Conservation (phyloP, 2,329 filamentous ascomycete genomes). For the Shiraia sp. region DNA sequence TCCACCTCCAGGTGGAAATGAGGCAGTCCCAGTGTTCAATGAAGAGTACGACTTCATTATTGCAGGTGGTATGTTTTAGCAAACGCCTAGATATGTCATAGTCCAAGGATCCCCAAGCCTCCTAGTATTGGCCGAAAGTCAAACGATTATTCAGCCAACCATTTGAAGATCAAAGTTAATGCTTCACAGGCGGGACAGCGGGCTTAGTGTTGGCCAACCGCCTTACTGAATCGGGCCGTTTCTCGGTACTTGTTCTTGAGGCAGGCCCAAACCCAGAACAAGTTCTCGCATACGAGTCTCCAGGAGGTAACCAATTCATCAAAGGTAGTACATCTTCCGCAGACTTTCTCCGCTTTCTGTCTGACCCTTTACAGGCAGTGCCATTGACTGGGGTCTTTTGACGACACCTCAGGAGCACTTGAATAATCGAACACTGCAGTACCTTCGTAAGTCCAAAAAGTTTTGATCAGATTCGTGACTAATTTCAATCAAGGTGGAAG, state of each 20-base stretch:
- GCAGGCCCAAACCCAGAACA: constrained; percentile 37
- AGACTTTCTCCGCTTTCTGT: neutral
- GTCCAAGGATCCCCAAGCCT: neutral
- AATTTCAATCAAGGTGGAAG: constrained; percentile 8
- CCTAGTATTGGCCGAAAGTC: neutral
- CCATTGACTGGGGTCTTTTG: constrained; percentile 35
- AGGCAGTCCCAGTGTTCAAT: constrained; percentile 11
- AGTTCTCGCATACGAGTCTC: constrained; percentile 31
- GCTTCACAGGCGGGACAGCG: constrained; percentile 23
- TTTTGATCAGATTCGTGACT: neutral
- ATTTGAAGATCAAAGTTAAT: neutral
- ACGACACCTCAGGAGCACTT: constrained; percentile 29
- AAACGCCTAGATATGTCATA: neutral
- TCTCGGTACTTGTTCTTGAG: constrained; percentile 39
- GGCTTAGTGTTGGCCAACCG: constrained; percentile 31
- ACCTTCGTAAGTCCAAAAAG: constrained; percentile 14
- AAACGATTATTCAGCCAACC: neutral
- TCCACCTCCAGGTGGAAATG: constrained; percentile 7
- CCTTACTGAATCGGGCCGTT: constrained; percentile 24
- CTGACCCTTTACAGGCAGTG: constrained; percentile 9
- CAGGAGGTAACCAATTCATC: constrained; percentile 33
- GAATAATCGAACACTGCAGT: constrained; percentile 25
- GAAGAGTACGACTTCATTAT: constrained; percentile 26
- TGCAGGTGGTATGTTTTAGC: constrained; percentile 16
- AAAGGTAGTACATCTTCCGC: constrained; percentile 8